phyloP scores from a whole-genome alignment of 83 land plant species.

The Diphasiastrum complanatum region DNA sequence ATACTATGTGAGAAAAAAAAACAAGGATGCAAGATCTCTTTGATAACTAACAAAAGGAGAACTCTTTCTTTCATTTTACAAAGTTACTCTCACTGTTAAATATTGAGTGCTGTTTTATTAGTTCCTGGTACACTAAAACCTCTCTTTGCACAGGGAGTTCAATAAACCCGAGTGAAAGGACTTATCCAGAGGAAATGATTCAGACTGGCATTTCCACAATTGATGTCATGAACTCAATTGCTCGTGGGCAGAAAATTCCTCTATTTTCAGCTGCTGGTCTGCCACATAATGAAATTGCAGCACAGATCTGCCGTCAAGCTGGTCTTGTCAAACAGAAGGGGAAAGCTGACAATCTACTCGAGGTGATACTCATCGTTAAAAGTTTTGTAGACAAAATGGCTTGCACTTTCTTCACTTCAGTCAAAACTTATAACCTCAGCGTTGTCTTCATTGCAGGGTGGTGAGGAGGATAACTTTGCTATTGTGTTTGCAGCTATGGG shows the following conservation, averaged over 20 bases:
- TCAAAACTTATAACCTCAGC: not conserved
- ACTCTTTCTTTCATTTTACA: too few relatives aligned
- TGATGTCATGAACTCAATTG: constrained; percentile 15
- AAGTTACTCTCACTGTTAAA: too few relatives aligned
- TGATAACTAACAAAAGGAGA: too few relatives aligned
- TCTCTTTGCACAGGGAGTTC: constrained; percentile 3
- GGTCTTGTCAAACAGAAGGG: constrained; percentile 14
- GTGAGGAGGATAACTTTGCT: constrained; percentile 13
- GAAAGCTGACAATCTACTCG: constrained; percentile 4
- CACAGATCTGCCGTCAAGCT: constrained; percentile 15
- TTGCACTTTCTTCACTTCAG: too few relatives aligned
- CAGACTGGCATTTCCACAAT: constrained; percentile 17
- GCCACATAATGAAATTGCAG: constrained; percentile 15
- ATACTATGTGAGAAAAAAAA: too few relatives aligned
- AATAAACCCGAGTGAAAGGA: constrained; percentile 13
- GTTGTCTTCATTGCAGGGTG: not conserved
- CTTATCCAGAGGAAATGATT: constrained; percentile 15
- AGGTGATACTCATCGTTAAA: constrained; percentile 1
- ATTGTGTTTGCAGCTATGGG: constrained; percentile 18
- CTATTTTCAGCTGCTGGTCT: constrained; percentile 11
- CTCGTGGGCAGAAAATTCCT: constrained; percentile 13
- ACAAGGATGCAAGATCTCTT: too few relatives aligned
- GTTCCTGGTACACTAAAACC: too few relatives aligned
- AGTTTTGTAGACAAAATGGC: too few relatives aligned
- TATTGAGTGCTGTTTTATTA: too few relatives aligned